Evolutionary conservation across 2,329 filamentous ascomycete species (phyloP), one percentile per base, ranked within the genome.

Genomic region (Albophoma yamanashiensis): DNA sequence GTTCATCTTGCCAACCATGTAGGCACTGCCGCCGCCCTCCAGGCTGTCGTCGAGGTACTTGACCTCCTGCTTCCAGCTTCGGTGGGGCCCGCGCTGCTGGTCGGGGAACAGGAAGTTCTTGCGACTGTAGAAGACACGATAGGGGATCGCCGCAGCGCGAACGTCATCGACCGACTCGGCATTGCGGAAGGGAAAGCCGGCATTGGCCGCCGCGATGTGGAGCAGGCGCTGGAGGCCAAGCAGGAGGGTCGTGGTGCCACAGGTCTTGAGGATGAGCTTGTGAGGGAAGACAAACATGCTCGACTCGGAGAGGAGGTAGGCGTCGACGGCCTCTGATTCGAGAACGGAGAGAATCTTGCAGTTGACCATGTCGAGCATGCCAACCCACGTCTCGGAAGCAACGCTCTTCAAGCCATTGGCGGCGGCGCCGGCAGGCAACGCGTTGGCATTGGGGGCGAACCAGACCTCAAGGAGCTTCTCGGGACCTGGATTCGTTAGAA

Each of bases 251-350:
- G 94, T 99, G 31, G 94, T 99, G 62, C 94, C 94, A 70, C 94
- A 99, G 9, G 94, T 99, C 84, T 99, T 99, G 66, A 99, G 81
- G 62, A 99, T 96, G 64, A 99, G 84, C 82, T 99, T 99, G 84
- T 99, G 94, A n/a, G 92, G 92, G 75, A 96, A 99, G 68, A 99
- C 91, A 73, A 99, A 99, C 92, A 99, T 96, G 89, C 94, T 97
- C 47, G 94, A 97, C 78, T 99, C 94, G 64, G 94, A 99, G 60
- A 99, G 82, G 8, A 99, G 85, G 73, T 99, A 99, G 65, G 94
- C 93, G 71, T 99, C 94, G 68, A 97, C 89, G 71, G 93, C 88
- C 64, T 96, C 92, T 31, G 93, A 96, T 72, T 93, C 88, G 64
- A 99, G 85, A 63, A 96, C 89, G 4, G 94, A 99, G 60, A 99